These are phyloP conservation scores for Rhizopogon salebrosus DNA, from an alignment of 768 basidiomycete genomes.

Conservation along the genomic window DNA sequence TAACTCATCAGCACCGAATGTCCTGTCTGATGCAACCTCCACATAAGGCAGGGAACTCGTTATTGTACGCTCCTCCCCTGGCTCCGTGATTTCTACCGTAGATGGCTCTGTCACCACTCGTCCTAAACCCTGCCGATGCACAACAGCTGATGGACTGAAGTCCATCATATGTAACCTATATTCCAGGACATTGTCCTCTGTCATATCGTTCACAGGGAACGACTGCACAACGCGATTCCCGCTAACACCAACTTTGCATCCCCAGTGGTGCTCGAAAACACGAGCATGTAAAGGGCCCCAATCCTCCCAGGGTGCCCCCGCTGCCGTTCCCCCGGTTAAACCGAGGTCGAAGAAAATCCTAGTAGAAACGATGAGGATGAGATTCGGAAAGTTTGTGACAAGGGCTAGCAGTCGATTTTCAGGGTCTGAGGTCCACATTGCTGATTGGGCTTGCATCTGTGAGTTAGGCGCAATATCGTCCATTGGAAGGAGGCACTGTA, in stretches of 20 bases:
- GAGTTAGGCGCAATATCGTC: not conserved
- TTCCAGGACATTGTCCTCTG: not conserved
- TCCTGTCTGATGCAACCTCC: not conserved
- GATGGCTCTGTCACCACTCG: not conserved
- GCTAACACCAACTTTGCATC: not conserved
- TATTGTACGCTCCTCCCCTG: no score
- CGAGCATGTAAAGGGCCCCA: not conserved
- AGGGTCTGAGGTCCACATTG: not conserved
- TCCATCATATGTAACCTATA: not conserved
- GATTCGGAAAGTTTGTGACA: not conserved
- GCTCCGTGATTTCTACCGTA: not conserved
- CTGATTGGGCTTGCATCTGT: not conserved
- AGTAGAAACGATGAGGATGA: not conserved
- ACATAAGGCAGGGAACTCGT: not conserved
- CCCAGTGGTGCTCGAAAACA: not conserved
- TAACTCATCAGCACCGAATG: not conserved
- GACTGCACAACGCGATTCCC: not conserved
- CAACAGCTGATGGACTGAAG: not conserved
- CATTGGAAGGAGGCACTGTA: not conserved
- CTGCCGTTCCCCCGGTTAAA: not conserved
- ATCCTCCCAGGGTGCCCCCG: not conserved
- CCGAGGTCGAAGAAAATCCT: not conserved
- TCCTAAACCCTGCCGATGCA: not conserved
- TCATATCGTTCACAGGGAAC: not conserved
- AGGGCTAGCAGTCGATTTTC: not conserved